Evolutionary conservation across 73 alveolate species (phyloP).

Genomic region (Paramecium bursaria): DNA sequence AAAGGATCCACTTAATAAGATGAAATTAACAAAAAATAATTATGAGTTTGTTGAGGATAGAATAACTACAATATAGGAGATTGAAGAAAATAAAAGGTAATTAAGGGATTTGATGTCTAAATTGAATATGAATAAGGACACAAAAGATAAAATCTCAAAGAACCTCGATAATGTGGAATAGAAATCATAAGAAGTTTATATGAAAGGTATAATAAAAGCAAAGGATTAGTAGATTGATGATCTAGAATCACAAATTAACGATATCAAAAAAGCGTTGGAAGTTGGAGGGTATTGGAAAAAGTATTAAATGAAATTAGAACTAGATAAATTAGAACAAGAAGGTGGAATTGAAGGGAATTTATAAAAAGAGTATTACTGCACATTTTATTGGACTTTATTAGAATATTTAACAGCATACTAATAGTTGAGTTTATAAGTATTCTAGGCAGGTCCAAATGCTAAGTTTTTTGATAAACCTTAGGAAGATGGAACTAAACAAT

Average conservation of each 20-base stretch:
- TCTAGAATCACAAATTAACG: not conserved
- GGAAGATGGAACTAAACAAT: not conserved
- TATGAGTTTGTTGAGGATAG: not conserved
- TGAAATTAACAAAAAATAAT: too few relatives aligned
- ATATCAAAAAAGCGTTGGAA: not conserved
- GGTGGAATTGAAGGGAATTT: not conserved
- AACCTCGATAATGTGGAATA: not conserved
- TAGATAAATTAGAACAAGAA: not conserved
- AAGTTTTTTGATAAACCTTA: not conserved
- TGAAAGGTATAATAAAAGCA: not conserved
- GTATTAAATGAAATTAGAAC: not conserved
- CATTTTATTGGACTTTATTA: not conserved
- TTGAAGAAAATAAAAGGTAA: not conserved
- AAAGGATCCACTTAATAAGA: not conserved
- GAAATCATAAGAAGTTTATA: not conserved
- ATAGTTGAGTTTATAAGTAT: not conserved
- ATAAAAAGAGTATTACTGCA: not conserved
- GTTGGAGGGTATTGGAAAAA: not conserved
- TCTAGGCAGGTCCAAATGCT: not conserved
- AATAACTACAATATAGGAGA: not conserved
- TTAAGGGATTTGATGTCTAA: not conserved
- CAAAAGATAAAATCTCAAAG: not conserved
- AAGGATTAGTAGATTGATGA: not conserved
- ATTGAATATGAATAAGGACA: not conserved
- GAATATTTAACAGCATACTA: not conserved